A percentile compares a stretch with the other conserved stretches of the same genome.
These are phyloP conservation scores for Scolecobasidium constrictum DNA, from an alignment of 2,329 filamentous ascomycete genomes.

Conservation along the genomic window DNA sequence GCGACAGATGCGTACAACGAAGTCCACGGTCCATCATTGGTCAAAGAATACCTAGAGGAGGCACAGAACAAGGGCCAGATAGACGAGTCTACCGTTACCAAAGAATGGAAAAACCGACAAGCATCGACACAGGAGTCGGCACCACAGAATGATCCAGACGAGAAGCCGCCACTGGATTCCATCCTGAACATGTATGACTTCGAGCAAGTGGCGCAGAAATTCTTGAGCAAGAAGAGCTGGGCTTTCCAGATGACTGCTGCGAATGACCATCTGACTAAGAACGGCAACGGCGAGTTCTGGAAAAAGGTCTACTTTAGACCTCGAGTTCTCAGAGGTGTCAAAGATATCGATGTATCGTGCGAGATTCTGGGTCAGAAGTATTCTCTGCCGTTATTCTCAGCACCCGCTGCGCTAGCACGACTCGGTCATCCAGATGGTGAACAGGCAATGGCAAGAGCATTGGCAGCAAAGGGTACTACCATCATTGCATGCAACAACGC, in stretches of 20 bases:
- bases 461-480: slow-evolving; percentile 15
- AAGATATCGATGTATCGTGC: slow-evolving; percentile 21
- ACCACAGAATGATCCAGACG: neutral
- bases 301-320: slow-evolving; percentile 37
- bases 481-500: slow-evolving; percentile 20
- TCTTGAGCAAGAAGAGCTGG: slow-evolving; percentile 28
- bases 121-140: slow-evolving; percentile 6
- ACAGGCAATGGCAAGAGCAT: slow-evolving; percentile 22
- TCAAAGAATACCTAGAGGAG: slow-evolving; percentile 3
- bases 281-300: slow-evolving; percentile 31
- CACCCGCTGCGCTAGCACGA: slow-evolving; percentile 25
- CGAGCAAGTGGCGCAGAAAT: slow-evolving; percentile 27
- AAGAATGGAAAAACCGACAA: slow-evolving; percentile 6
- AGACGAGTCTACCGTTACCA: slow-evolving; percentile 5
- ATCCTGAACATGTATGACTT: slow-evolving; percentile 38
- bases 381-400: slow-evolving; percentile 25
- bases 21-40: slow-evolving; percentile 8
- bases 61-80: slow-evolving; percentile 4
- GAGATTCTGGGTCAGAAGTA: slow-evolving; percentile 22
- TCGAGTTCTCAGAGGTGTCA: slow-evolving; percentile 31
- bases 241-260: slow-evolving; percentile 39
- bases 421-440: slow-evolving; percentile 28
- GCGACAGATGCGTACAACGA: slow-evolving; percentile 10
- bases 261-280: slow-evolving; percentile 37
- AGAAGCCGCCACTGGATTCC: slow-evolving; percentile 34